These are phyloP conservation scores for Lentinus polychrous DNA, from an alignment of 1,284 basidiomycete genomes.

Conservation along the genomic window DNA sequence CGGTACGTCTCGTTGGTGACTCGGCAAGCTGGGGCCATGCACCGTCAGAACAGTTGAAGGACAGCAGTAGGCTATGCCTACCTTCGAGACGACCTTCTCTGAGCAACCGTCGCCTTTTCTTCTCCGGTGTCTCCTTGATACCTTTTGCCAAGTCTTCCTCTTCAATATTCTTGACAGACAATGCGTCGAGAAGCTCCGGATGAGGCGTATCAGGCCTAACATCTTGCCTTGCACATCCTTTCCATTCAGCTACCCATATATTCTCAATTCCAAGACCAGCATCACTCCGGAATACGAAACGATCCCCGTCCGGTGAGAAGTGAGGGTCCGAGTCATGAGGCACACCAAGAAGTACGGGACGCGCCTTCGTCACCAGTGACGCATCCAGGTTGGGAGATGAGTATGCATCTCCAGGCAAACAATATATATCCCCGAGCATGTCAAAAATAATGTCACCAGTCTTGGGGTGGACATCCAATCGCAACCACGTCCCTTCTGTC, in stretches of 20 bases:
- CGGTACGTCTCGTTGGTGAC: slow-evolving; percentile 71
- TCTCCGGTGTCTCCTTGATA: slow-evolving; percentile 39
- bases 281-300: slow-evolving; percentile 60
- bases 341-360: slow-evolving; percentile 49
- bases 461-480: slow-evolving; percentile 61
- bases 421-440: slow-evolving; percentile 69
- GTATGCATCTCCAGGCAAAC: slow-evolving; percentile 43
- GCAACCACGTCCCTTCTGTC: slow-evolving; percentile 65
- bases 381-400: slow-evolving; percentile 16
- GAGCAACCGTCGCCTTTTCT: slow-evolving; percentile 41
- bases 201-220: slow-evolving; percentile 29
- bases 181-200: slow-evolving; percentile 28
- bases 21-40: slow-evolving; percentile 38
- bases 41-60: background rate
- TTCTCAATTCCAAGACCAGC: slow-evolving; percentile 67
- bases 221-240: slow-evolving; percentile 53
- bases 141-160: slow-evolving; percentile 43
- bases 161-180: slow-evolving; percentile 34
- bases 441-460: slow-evolving; percentile 69
- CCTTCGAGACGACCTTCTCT: slow-evolving; percentile 54
- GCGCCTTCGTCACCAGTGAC: slow-evolving; percentile 28
- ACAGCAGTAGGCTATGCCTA: slow-evolving; percentile 21
- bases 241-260: slow-evolving; percentile 64
- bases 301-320: slow-evolving; percentile 60
- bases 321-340: slow-evolving; percentile 66